Conservation (phyloP, 805 yeast species). For the Wickerhamiella kurtzmanii region DNA sequence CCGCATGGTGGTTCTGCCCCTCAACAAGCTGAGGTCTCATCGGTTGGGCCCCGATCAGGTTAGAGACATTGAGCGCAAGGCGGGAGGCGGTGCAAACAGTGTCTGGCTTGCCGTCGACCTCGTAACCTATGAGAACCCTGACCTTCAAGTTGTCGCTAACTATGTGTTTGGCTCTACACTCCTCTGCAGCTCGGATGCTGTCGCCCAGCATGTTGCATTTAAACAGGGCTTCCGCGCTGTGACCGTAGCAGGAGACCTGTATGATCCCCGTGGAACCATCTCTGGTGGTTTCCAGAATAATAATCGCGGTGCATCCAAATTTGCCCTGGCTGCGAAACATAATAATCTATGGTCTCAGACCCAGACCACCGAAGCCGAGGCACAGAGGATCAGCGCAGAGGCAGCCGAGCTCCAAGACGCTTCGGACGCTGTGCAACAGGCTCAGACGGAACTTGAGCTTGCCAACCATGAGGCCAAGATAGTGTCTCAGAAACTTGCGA, state of each 20-base stretch:
- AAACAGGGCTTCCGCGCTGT: constrained; percentile 74
- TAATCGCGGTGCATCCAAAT: background rate
- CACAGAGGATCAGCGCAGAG: background rate
- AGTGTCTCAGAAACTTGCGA: background rate
- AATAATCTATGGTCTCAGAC: constrained; percentile 2
- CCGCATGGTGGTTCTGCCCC: constrained; percentile 83
- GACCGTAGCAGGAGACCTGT: constrained; percentile 83
- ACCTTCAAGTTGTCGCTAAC: constrained; percentile 71
- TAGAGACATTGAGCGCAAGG: constrained; percentile 53
- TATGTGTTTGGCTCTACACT: constrained; percentile 85
- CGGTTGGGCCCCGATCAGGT: constrained; percentile 40
- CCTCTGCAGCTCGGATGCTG: constrained; percentile 72
- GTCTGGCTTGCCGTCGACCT: constrained; percentile 84
- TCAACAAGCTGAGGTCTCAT: constrained; percentile 66
- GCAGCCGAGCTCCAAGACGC: constrained; percentile 1
- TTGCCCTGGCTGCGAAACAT: constrained; percentile 5
- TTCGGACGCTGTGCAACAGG: constrained; percentile 5
- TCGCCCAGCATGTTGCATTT: constrained; percentile 50
- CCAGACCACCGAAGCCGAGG: background rate
- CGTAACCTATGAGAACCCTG: constrained; percentile 51
- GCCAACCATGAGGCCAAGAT: constrained; percentile 6
- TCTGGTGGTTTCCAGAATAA: constrained; percentile 40
- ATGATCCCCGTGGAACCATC: constrained; percentile 90
- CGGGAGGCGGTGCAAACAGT: constrained; percentile 43
- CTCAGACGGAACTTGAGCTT: constrained; percentile 10